Conservation (phyloP, 2,329 filamentous ascomycete species). For the Cladophialophora carrionii region DNA sequence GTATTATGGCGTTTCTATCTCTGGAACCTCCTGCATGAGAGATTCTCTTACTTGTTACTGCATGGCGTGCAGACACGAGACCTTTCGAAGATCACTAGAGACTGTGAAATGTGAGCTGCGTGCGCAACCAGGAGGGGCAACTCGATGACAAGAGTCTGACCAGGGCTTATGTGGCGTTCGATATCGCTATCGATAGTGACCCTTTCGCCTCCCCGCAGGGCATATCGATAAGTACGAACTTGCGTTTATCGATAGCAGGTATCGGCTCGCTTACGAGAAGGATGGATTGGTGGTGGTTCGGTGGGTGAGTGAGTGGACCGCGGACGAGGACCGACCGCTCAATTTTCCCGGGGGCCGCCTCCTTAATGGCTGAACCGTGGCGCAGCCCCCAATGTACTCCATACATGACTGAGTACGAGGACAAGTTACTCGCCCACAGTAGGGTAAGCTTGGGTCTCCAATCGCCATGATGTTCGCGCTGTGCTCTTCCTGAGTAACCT, state of each 20-base stretch:
- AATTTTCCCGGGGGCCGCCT: neutral
- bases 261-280: neutral
- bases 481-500: too few species aligned
- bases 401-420: too few species aligned
- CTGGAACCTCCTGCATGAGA: constrained; percentile 9
- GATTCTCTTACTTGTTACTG: neutral
- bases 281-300: too few species aligned
- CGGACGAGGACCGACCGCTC: neutral
- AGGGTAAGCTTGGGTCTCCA: too few species aligned
- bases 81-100: neutral
- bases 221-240: neutral
- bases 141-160: neutral
- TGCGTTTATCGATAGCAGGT: neutral
- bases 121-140: neutral
- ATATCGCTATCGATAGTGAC: constrained; percentile 8
- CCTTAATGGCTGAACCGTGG: neutral
- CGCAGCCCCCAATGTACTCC: constrained; percentile 2
- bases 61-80: constrained; percentile 8
- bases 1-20: neutral
- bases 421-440: too few species aligned
- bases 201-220: too few species aligned
- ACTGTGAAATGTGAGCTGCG: neutral
- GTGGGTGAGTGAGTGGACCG: neutral
- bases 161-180: neutral
- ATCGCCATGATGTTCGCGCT: too few species aligned